Percentiles rank a stretch among this genome's conserved stretches.
These are phyloP conservation scores for Populus hybrid DNA, from an alignment of 441 rosid species.

Conservation along the genomic window DNA sequence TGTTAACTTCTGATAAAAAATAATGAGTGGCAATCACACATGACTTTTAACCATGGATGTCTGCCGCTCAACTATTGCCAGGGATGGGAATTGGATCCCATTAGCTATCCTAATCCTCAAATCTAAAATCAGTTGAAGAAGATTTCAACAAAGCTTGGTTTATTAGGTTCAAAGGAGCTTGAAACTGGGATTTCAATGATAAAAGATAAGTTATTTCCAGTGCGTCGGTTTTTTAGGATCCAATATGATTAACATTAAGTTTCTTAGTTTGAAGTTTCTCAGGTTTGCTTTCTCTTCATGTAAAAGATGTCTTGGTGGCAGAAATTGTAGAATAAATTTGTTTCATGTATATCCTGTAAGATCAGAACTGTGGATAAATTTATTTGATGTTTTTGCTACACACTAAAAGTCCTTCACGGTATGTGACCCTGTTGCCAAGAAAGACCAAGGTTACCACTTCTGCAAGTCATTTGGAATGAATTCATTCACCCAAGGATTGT, in stretches of 20 bases:
- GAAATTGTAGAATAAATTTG: not conserved
- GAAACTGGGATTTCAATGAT: not conserved
- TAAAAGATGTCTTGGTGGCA: not conserved
- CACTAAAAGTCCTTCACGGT: too few relatives aligned
- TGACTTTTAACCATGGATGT: not conserved
- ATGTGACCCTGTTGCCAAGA: too few relatives aligned
- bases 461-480: too few relatives aligned
- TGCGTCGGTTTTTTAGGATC: too few relatives aligned
- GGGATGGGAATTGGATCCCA: not conserved
- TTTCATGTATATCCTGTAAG: not conserved
- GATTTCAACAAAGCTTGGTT: not conserved
- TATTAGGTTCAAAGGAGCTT: not conserved
- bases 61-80: not conserved
- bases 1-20: not conserved
- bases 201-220: not conserved
- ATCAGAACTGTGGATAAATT: not conserved
- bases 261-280: not conserved
- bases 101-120: not conserved
- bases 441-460: too few relatives aligned
- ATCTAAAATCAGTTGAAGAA: not conserved
- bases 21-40: not conserved
- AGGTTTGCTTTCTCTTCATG: not conserved
- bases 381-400: not conserved
- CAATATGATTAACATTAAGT: not conserved
- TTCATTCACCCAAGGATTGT: too few relatives aligned